A percentile compares a stretch with the other conserved stretches of the same genome.
phyloP scores from a whole-genome alignment of 208 protist species.

The Acanthamoeba polyphaga region DNA sequence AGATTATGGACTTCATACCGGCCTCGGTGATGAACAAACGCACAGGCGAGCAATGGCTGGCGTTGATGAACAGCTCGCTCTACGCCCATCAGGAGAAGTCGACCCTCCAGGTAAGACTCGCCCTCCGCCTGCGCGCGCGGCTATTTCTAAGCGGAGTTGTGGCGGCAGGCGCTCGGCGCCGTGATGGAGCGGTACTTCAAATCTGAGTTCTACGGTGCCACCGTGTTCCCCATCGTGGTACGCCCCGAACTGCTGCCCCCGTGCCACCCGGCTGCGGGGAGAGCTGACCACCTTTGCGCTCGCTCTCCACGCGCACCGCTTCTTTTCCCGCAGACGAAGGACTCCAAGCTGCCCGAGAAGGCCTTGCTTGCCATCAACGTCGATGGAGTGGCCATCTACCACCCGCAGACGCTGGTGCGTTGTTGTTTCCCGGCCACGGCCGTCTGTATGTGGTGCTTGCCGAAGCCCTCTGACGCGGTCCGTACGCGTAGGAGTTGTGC shows the following conservation, averaged over 20 bases:
- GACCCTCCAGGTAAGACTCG: not conserved
- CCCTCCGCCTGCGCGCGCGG: no score
- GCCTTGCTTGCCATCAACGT: not conserved
- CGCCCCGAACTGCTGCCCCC: not conserved
- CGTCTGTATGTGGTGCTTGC: no score
- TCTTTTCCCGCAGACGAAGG: not conserved
- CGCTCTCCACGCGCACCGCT: no score
- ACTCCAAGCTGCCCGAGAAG: not conserved
- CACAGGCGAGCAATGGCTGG: not conserved
- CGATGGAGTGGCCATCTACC: not conserved
- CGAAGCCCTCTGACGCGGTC: not conserved
- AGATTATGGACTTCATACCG: not conserved
- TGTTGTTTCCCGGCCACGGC: not conserved
- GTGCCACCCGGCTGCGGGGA: no score
- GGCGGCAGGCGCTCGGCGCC: not conserved
- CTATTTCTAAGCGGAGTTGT: not conserved
- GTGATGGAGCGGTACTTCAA: conserved; percentile 9
- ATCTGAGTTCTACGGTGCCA: not conserved
- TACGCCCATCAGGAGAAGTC: conserved; percentile 7
- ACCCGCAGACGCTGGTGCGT: not conserved
- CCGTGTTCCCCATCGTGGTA: conserved; percentile 6
- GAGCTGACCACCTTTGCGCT: no score
- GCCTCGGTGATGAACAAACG: not conserved
- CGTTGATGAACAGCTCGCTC: not conserved
- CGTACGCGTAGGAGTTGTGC: not conserved